Conservation (phyloP, 345 rosid genomes). For the Hevea brasiliensis region DNA sequence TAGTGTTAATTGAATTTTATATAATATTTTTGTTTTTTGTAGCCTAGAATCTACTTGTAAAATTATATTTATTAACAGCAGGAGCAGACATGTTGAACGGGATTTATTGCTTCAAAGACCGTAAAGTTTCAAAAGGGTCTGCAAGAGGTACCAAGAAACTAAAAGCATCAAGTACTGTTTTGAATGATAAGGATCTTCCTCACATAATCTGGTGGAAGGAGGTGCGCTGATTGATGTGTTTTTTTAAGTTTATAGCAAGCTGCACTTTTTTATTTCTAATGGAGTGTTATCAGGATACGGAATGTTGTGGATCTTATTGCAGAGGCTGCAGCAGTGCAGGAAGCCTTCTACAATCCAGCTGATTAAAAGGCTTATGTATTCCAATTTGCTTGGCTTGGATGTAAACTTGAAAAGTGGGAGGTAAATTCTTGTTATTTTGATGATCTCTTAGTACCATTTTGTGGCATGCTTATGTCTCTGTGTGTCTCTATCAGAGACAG, state of each 20-base stretch:
- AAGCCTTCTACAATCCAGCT: conserved; percentile 83
- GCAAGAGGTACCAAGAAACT: conserved; percentile 51
- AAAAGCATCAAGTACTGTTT: conserved; percentile 39
- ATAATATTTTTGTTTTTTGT: conserved; percentile 9
- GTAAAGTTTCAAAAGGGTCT: conserved; percentile 43
- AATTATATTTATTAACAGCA: conserved; percentile 22
- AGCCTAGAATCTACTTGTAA: background rate
- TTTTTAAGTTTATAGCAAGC: background rate
- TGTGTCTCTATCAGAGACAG: background rate
- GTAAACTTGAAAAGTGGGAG: conserved; percentile 77
- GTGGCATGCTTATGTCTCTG: too few relatives aligned
- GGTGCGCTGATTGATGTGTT: conserved; percentile 40
- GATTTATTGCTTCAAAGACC: conserved; percentile 49
- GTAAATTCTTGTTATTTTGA: conserved; percentile 35
- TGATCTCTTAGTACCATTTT: background rate
- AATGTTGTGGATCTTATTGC: conserved; percentile 20
- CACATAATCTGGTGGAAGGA: conserved; percentile 91
- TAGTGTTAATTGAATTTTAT: background rate
- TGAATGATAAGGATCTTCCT: conserved; percentile 64
- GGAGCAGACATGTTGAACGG: conserved; percentile 37
- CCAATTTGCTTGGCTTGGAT: conserved; percentile 80
- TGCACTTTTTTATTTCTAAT: background rate
- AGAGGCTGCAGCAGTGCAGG: conserved; percentile 77
- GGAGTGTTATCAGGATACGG: background rate
- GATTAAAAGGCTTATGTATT: conserved; percentile 60